phyloP scores from a whole-genome alignment of 805 yeast species.

The Saturnispora mendoncae region DNA sequence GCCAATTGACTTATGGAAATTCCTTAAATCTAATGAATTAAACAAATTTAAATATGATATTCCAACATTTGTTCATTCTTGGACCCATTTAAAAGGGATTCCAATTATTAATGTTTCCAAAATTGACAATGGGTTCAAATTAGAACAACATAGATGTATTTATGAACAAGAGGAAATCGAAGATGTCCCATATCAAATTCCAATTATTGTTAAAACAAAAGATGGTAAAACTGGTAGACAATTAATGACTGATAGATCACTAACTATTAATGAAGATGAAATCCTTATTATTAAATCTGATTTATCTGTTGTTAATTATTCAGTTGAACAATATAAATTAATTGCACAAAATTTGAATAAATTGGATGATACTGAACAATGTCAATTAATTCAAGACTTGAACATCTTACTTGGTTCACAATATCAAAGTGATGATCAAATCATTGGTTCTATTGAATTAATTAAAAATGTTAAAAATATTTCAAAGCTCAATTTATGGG shows the following conservation, averaged over 20 bases:
- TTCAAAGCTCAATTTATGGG: slow-evolving; percentile 25
- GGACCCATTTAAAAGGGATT: slow-evolving; percentile 54
- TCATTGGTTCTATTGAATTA: slow-evolving; percentile 29
- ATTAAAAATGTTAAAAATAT: slow-evolving; percentile 23
- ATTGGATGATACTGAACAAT: slow-evolving; percentile 28
- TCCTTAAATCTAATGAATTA: slow-evolving; percentile 21
- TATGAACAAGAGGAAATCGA: slow-evolving; percentile 32
- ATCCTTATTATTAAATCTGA: slow-evolving; percentile 35
- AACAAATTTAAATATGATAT: slow-evolving; percentile 34
- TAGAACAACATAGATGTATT: slow-evolving; percentile 36
- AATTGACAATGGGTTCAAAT: slow-evolving; percentile 27
- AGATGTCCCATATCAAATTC: slow-evolving; percentile 55
- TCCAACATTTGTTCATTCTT: slow-evolving; percentile 45
- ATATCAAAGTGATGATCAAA: slow-evolving; percentile 24
- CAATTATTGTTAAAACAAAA: slow-evolving; percentile 36
- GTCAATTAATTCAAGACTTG: slow-evolving; percentile 33
- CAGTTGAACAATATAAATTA: slow-evolving; percentile 19
- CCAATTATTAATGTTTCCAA: slow-evolving; percentile 50
- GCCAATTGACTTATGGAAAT: slow-evolving; percentile 46
- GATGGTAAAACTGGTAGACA: slow-evolving; percentile 32
- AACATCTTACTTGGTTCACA: slow-evolving; percentile 31
- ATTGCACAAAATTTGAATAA: slow-evolving; percentile 21
- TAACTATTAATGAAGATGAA: slow-evolving; percentile 17
- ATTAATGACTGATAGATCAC: slow-evolving; percentile 36
- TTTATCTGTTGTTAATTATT: slow-evolving; percentile 43